Base-by-base conservation (phyloP, 2,329 filamentous ascomycete genomes). In the Diaporthe caulivora region DNA sequence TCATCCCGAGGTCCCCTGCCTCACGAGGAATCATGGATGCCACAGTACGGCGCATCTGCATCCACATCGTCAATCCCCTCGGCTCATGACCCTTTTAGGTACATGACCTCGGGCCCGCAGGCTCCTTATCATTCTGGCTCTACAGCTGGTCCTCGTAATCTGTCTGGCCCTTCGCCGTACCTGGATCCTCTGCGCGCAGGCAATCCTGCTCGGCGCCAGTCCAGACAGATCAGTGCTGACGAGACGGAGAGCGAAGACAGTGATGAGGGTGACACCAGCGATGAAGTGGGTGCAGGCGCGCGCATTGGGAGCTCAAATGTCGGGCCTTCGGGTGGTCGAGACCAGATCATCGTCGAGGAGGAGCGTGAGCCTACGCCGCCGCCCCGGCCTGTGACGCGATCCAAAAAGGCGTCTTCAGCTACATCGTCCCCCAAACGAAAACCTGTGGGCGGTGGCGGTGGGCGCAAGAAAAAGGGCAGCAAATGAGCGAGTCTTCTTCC, bases 71-170 rank as follows among this genome's bases (percentile, higher is more conserved):
- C 80, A 17, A 77, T 80, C 21, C 79, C 78, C 26, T 79, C 80
- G 26, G 79, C 76, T 6, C 72, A 82, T 18, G 86, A 90, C 73
- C 88, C 88, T 6, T 90, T 90, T 74, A 84, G 85, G 75, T 90
- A 86, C 78, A 87, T 89, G 80, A 87, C 85, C 5, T 82, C 81
- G 29, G 86, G 85, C 17, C 78, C 86, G 47, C 84, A 83, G 42
- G 80, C 80, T 70, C 77, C 84, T 18, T 80, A 82, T 69, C 78
- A 81, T 40, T 75, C 79, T 69, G 79, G 79, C 68, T 80, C 81
- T 76, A 77, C 80, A 60, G 79, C 78, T 62, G 79, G 82, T 58
- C 82, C 83, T 76, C 82, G 84, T 68, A 81, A 83, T 65, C 78
- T 79, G 21, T 82, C 83, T 21, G 83, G 83, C n/a, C 78, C 82